Evolutionary conservation across 768 basidiomycete species (phyloP), one percentile per base, ranked within the genome.

Genomic region (Leucosporidium scottii): DNA sequence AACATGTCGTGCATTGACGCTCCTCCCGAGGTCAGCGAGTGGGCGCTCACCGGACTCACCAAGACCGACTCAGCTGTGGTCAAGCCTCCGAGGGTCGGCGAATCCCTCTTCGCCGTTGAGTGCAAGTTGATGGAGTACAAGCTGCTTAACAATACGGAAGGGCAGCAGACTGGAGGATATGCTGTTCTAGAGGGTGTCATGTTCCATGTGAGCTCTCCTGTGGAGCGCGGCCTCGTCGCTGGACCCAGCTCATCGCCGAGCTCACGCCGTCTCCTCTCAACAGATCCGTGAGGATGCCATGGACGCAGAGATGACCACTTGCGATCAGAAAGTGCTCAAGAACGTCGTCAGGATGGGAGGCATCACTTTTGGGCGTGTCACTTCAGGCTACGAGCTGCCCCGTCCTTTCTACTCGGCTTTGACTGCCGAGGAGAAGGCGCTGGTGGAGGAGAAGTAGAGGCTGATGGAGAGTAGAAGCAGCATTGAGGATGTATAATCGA

Each of bases 81-180:
- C 62, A 76, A 77, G 59, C 73, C 76, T 1, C 77, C 77, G 13
- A 75, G 78, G 64, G 78, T 79, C 1, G 79, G 71, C 54, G 78
- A 79, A 69, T 44, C 39, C 2, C 13, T 44, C 8, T 44, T 44
- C 39, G 39, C 39, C 39, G 39, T 44, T 13, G 39, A 44, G 51
- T 53, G 51, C 51, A 53, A 53, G 17, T 25, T 53, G 25, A 53
- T 53, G 51, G 51, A 53, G 15, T 53, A 53, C 51, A 53, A 53
- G n/a, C n/a, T 53, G n/a, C n/a, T 53, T 1, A 53, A 53, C 25
- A 53, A 53, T 20, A 53, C 51, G 15, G 51, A 53, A 17, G 51
- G 51, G 1, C 51, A 53, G 51, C 25, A 53, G 5, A 53, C 50
- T n/a, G 50, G 50, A 20, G 50, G 50, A 4, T 51, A 51, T 21